Evolutionary conservation across 1,284 basidiomycete genomes (phyloP).

Genomic region (Trichosporon inkin): DNA sequence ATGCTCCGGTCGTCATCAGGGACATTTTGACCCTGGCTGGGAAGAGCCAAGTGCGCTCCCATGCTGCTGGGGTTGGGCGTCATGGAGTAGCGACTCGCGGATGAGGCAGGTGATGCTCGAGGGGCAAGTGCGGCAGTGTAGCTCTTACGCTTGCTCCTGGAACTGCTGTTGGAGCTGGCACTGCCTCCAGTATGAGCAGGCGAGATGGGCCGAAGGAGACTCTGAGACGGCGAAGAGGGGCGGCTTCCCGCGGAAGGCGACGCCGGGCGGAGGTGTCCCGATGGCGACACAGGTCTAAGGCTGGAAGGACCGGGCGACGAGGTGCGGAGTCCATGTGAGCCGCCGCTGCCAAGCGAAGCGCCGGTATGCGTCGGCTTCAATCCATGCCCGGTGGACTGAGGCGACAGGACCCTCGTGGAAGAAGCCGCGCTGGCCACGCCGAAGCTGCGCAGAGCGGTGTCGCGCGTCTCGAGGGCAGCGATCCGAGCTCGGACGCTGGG

Average conservation of each 20-base stretch:
- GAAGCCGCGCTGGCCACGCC: slow-evolving; percentile 23
- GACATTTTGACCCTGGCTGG: too few species aligned
- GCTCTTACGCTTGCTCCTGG: slow-evolving; percentile 21
- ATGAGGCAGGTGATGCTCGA: slow-evolving; percentile 15
- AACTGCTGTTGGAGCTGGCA: not conserved
- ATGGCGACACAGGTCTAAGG: not conserved
- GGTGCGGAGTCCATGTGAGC: not conserved
- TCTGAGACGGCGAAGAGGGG: not conserved
- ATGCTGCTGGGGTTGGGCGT: not conserved
- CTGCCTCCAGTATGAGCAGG: slow-evolving; percentile 1
- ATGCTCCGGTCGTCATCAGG: not conserved
- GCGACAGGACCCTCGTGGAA: not conserved
- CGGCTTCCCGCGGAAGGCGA: not conserved
- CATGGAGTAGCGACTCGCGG: slow-evolving; percentile 5
- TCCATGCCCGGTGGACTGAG: not conserved
- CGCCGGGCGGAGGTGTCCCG: not conserved
- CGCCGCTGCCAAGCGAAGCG: not conserved
- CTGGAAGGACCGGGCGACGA: not conserved
- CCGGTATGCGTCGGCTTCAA: not conserved
- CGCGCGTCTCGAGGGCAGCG: slow-evolving; percentile 39
- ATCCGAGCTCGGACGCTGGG: slow-evolving; percentile 39
- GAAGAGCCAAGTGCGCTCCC: not conserved
- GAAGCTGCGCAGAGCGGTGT: slow-evolving; percentile 41
- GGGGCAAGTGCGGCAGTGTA: slow-evolving; percentile 39
- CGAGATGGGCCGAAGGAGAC: not conserved